These are phyloP conservation scores for Cyclostephanos tholiformis DNA, from an alignment of 108 stramenopile genomes.

Conservation along the genomic window DNA sequence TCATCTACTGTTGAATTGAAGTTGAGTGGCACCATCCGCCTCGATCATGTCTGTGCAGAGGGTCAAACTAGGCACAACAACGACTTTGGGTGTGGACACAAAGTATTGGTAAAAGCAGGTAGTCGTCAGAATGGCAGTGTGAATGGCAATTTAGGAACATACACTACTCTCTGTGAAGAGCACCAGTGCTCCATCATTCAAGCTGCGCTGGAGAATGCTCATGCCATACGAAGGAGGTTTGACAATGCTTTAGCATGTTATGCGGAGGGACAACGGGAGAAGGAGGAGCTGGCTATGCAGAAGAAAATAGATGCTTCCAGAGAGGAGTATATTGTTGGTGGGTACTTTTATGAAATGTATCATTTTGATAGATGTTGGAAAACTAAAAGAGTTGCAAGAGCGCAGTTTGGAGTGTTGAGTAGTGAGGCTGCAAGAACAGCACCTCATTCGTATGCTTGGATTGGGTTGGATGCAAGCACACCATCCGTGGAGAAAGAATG, in stretches of 20 bases:
- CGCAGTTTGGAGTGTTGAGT: too few species aligned
- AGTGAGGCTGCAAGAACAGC: too few species aligned
- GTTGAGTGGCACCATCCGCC: too few species aligned
- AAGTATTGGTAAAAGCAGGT: background rate
- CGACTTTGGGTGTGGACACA: background rate
- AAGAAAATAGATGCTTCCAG: slow-evolving; percentile 1
- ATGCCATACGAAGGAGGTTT: slow-evolving; percentile 1
- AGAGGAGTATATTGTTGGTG: slow-evolving; percentile 27
- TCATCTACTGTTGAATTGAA: too few species aligned
- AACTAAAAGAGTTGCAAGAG: background rate
- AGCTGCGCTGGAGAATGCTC: too few species aligned
- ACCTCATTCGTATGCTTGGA: too few species aligned
- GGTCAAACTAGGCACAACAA: too few species aligned
- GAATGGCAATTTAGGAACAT: background rate
- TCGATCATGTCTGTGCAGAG: too few species aligned
- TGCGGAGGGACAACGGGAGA: background rate
- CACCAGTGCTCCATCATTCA: slow-evolving; percentile 1
- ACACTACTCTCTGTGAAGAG: background rate
- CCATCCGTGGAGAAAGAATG: too few species aligned
- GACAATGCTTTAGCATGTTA: slow-evolving; percentile 11
- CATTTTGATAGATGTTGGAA: slow-evolving; percentile 24
- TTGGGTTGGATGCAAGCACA: too few species aligned
- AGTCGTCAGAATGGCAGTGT: background rate
- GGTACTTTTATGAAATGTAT: too few species aligned
- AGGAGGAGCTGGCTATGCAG: slow-evolving; percentile 10